Evolutionary conservation across 352 stramenopile species (phyloP), one percentile per base, ranked within the genome.

Genomic region (Globisporangium polare): DNA sequence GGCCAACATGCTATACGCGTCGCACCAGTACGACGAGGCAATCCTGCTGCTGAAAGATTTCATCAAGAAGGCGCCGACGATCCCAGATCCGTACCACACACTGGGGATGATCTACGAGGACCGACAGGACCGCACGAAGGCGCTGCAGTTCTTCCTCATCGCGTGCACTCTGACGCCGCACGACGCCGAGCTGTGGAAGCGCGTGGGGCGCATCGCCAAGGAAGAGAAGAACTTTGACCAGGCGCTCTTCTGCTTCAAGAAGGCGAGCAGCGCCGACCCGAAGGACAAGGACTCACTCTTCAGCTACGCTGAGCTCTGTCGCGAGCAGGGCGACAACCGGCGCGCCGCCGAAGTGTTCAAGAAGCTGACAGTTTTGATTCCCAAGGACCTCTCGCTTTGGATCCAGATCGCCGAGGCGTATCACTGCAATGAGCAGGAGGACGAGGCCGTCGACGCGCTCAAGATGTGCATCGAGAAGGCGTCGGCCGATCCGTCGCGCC

Each of bases 31-130:
- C 53, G 83, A 92, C 35, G 77, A 92, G 33, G 86, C 86, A 3
- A 92, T 95, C 57, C 41, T 74, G 22, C 37, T 94, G 64, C 70
- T 95, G 1, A 95, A 95, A 60, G 86, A 95, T 53, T 95, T 95
- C 55, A 92, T 95, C 61, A 95, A 95, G 69, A 93, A 93, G 63
- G 86, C 86, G 15, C 86, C 86, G 65, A 95, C 83, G 1, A 92
- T 95, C 51, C 86, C 86, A 1, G 86, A 95, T 55, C 86, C 86
- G 47, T 95, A 95, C 51, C 84, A 95, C 50, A 95, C 86, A 8
- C 66, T 95, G 6, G 84, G 84, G 12, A 90, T 95, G 80, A 94
- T 95, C 55, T 94, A 95, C 63, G 84, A 95, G 71, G 84, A 95
- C 52, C 75, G 83, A 27, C 74, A 92, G 53, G 83, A 95, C 51